Evolutionary conservation across 2,329 filamentous ascomycete genomes (phyloP).

Genomic region (Cercospora janseana): DNA sequence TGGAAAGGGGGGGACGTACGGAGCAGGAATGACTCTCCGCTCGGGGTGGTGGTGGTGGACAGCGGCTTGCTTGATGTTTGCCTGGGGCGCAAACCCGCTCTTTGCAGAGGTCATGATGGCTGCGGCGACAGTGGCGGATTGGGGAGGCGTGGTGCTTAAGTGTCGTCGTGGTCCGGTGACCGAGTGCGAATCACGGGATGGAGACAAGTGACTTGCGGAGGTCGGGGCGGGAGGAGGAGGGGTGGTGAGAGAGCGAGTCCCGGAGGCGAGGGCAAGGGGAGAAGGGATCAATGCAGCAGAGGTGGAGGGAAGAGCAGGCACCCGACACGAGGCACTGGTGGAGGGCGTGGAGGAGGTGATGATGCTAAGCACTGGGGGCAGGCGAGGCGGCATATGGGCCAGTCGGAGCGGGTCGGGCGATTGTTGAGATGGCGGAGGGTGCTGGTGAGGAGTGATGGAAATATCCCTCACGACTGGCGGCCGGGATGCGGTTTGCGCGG

Average conservation of each 20-base stretch:
- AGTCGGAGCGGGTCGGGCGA: constrained; percentile 15
- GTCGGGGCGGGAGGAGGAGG: constrained; percentile 4
- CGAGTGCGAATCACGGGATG: background rate
- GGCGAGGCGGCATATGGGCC: constrained; percentile 13
- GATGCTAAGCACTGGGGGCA: constrained; percentile 8
- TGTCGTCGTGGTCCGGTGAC: constrained; percentile 4
- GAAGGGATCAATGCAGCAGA: background rate
- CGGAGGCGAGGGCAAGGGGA: constrained; percentile 3
- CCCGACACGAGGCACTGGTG: constrained; percentile 8
- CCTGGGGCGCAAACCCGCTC: constrained; percentile 28
- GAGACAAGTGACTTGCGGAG: background rate
- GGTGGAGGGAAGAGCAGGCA: background rate
- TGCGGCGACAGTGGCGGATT: constrained; percentile 12
- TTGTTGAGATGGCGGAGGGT: background rate
- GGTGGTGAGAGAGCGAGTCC: constrained; percentile 1
- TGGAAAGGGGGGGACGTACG: constrained; percentile 20
- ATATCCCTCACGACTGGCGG: too few species aligned
- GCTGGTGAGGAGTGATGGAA: too few species aligned
- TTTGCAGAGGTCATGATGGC: constrained; percentile 19
- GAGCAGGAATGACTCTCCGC: constrained; percentile 34
- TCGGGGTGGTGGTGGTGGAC: constrained; percentile 34
- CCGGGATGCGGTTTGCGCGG: too few species aligned
- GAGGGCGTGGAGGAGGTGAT: background rate
- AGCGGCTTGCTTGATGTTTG: constrained; percentile 37
- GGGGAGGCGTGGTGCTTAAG: constrained; percentile 4